These are phyloP conservation scores for Cantharellus anzutake DNA, from an alignment of 768 basidiomycete species.

Conservation along the genomic window DNA sequence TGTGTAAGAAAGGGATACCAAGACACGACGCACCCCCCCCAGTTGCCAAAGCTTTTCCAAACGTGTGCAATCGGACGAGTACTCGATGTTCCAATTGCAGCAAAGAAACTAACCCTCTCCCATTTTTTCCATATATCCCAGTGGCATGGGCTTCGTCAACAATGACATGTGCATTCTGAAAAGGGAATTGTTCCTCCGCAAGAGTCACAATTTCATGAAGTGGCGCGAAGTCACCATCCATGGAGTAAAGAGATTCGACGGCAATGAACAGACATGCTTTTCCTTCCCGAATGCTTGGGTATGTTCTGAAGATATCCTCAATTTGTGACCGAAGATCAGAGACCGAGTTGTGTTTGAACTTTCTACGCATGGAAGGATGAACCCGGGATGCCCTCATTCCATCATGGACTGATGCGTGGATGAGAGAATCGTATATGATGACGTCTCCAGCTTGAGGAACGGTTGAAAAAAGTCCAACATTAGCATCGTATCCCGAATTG, in stretches of 20 bases:
- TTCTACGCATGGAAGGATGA: slow-evolving; percentile 20
- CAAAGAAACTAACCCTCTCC: slow-evolving; percentile 51
- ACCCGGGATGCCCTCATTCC: slow-evolving; percentile 49
- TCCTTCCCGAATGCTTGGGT: slow-evolving; percentile 22
- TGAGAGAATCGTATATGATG: slow-evolving; percentile 66
- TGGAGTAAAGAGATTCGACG: slow-evolving; percentile 80
- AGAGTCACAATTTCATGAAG: slow-evolving; percentile 40
- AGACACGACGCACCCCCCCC: slow-evolving; percentile 47
- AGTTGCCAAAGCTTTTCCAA: slow-evolving; percentile 78
- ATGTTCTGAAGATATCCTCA: slow-evolving; percentile 25
- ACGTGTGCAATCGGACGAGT: slow-evolving; percentile 68
- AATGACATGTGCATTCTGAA: slow-evolving; percentile 47
- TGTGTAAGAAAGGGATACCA: not conserved
- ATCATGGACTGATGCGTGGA: slow-evolving; percentile 85
- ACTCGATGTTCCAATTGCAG: slow-evolving; percentile 55
- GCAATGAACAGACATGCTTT: slow-evolving; percentile 49
- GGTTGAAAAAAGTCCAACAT: slow-evolving; percentile 66
- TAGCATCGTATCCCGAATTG: slow-evolving; percentile 89
- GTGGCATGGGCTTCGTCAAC: slow-evolving; percentile 93
- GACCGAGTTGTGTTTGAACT: slow-evolving; percentile 62
- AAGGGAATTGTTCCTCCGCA: slow-evolving; percentile 41
- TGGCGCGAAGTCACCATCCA: slow-evolving; percentile 88
- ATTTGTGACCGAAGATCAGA: slow-evolving; percentile 24
- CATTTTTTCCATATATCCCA: slow-evolving; percentile 66
- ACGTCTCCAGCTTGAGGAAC: slow-evolving; percentile 62